Evolutionary conservation across 148 eudicot species (phyloP), one percentile per base, ranked within the genome.

Genomic region (Salicornia ramosissima): DNA sequence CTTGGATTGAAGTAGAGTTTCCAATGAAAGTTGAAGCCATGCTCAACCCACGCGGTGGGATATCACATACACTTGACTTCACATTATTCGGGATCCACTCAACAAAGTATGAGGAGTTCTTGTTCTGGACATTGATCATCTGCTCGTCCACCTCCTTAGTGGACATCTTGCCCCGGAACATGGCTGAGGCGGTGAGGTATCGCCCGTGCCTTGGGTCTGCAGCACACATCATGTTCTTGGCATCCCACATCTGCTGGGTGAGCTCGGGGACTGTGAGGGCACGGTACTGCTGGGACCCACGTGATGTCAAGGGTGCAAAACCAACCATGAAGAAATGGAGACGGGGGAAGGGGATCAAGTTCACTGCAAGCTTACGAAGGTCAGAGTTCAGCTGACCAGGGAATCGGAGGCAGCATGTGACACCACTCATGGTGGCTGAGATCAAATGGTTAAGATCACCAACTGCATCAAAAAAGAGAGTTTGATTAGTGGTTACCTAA

Each of bases 31-130:
- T 88, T 4, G 94, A 88, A 0, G 90, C 81, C 90, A 88, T 88
- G 62, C 87, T 83, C 49, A 88, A 79, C 1, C 94, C 90, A 29
- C 76, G 82, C 2, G 94, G 94, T 11, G 94, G 94, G 66, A 88
- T 86, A 79, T 88, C 94, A 73, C 94, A 88, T 4, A 88, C 94
- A 34, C 94, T 88, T 0, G 90, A 88, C 66, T 86, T 88, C 72
- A 88, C 94, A 36, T 88, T 88, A 82, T 88, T 86, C 0, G 94
- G 94, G 57, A 88, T 88, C 94, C 94, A 88, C 72, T 88, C 92
- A 2, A 88, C 92, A 50, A 88, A 88, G 81, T 88, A 88, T 19
- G 90, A 86, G 0, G 90, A 84, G 78, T 86, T 86, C 87, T 86
- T 86, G 84, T 86, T 84, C 47, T 84, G 91, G 29, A 87, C 85